These are phyloP conservation scores for Adansonia grandidieri DNA, from an alignment of 441 rosid genomes.

Conservation along the genomic window DNA sequence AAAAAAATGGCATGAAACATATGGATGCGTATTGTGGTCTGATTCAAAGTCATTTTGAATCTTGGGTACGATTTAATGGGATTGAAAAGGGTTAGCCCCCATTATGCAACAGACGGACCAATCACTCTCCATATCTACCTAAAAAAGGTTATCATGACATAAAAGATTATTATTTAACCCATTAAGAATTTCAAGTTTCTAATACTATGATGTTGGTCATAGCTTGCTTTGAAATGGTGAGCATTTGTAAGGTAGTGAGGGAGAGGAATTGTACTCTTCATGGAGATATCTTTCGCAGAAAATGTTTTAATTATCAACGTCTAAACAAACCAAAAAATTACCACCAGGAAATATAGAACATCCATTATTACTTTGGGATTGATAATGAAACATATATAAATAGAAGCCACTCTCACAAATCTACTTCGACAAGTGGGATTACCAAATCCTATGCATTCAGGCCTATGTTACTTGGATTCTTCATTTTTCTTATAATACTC, in stretches of 20 bases:
- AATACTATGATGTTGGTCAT: not conserved
- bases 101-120: not conserved
- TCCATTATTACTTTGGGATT: not conserved
- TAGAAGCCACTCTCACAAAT: not conserved
- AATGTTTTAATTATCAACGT: not conserved
- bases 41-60: not conserved
- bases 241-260: not conserved
- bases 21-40: not conserved
- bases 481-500: not conserved
- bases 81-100: not conserved
- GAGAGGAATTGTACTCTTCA: not conserved
- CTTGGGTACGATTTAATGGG: not conserved
- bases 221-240: not conserved
- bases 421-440: slow-evolving; percentile 10
- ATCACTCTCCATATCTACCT: not conserved
- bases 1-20: not conserved
- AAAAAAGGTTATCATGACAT: not conserved
- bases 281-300: not conserved
- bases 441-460: not conserved
- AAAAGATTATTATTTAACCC: not conserved
- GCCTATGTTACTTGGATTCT: not conserved
- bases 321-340: not conserved
- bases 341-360: not conserved
- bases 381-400: not conserved
- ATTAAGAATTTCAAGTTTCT: slow-evolving; percentile 1